A percentile compares a stretch with the other conserved stretches of the same genome.
These are phyloP conservation scores for Phytophthora tentaculata DNA, from an alignment of 352 stramenopile genomes.

Conservation along the genomic window DNA sequence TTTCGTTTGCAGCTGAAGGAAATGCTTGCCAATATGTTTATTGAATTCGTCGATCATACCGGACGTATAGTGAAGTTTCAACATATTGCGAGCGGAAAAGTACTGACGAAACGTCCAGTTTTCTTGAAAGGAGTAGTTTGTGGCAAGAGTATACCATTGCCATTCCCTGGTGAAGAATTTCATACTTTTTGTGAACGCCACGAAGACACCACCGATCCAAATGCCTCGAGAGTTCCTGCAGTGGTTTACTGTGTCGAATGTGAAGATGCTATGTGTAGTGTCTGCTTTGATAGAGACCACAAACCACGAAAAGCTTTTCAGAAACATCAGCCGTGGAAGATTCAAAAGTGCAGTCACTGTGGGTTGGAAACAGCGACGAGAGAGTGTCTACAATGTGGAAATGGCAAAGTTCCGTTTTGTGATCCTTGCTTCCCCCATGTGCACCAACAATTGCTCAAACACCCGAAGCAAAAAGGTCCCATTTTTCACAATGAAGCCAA, in stretches of 20 bases:
- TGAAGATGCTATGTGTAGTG: conserved; percentile 68
- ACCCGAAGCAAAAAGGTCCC: neutral
- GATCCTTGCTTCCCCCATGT: conserved; percentile 69
- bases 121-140: conserved; percentile 66
- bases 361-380: conserved; percentile 60
- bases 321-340: conserved; percentile 41
- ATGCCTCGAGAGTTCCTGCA: conserved; percentile 37
- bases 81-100: conserved; percentile 47
- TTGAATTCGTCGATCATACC: conserved; percentile 64
- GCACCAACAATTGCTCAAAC: conserved; percentile 30
- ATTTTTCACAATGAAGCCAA: neutral
- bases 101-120: conserved; percentile 41
- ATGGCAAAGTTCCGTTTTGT: conserved; percentile 72
- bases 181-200: conserved; percentile 70
- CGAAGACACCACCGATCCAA: conserved; percentile 44
- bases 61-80: conserved; percentile 49
- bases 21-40: conserved; percentile 61
- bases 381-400: conserved; percentile 68
- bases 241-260: conserved; percentile 74
- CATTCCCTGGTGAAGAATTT: conserved; percentile 77
- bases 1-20: conserved; percentile 52
- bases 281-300: conserved; percentile 73
- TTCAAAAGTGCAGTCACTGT: conserved; percentile 62
- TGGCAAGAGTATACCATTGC: conserved; percentile 57
- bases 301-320: conserved; percentile 54